Percentiles rank a stretch among this genome's conserved stretches.
Conservation (phyloP, 345 rosid genomes). For the Salix udensis region DNA sequence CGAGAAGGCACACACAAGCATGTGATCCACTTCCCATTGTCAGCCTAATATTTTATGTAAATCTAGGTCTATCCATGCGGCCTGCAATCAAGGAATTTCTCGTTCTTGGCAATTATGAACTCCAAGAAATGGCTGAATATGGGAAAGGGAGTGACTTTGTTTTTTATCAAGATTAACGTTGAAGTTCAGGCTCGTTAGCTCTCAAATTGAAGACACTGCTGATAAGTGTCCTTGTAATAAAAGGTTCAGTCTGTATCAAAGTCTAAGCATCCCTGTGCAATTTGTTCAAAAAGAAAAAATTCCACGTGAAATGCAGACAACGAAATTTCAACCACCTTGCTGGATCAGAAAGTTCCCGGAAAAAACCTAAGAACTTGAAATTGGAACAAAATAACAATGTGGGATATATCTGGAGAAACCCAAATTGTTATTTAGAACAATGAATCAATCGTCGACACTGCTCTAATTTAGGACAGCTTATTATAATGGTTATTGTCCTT, state of each 20-base stretch:
- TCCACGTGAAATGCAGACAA: background rate
- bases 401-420: no score
- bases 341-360: background rate
- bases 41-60: background rate
- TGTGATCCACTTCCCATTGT: background rate
- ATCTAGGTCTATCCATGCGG: background rate
- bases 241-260: no score
- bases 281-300: no score
- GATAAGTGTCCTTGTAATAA: no score
- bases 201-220: no score
- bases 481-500: background rate
- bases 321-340: background rate
- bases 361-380: background rate
- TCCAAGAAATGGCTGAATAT: background rate
- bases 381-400: background rate
- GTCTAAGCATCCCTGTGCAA: no score
- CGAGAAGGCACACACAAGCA: background rate
- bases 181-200: background rate
- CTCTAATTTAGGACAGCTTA: no score
- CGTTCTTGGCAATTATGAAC: constrained; percentile 1
- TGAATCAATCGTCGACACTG: no score
- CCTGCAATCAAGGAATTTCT: background rate
- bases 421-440: no score
- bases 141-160: background rate
- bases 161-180: background rate